Evolutionary conservation across 1,284 basidiomycete species (phyloP).

Genomic region (Sphaerobolus stellatus): DNA sequence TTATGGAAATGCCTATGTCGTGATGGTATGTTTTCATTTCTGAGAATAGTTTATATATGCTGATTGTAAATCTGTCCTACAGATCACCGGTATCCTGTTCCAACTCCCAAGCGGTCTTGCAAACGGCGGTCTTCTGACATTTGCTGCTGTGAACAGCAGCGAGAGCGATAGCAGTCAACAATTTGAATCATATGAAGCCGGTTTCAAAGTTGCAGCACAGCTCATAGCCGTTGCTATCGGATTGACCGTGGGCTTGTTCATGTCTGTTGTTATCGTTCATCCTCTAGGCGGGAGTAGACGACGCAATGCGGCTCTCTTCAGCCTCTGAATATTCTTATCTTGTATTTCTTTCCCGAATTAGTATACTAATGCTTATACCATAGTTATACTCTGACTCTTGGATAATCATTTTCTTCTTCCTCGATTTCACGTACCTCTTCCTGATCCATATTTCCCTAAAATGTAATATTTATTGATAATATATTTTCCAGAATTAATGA

Average conservation of each 20-base stretch:
- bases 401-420: too few species aligned
- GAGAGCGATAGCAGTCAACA: conserved; percentile 41
- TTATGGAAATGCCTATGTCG: conserved; percentile 61
- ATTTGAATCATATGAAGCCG: conserved; percentile 53
- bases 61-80: conserved; percentile 1
- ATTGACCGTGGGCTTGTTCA: conserved; percentile 70
- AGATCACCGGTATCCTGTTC: conserved; percentile 82
- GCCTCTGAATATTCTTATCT: too few species aligned
- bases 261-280: conserved; percentile 44
- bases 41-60: neutral
- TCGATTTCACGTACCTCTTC: too few species aligned
- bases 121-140: conserved; percentile 80
- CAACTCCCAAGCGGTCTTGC: conserved; percentile 87
- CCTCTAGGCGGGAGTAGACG: conserved; percentile 42
- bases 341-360: too few species aligned
- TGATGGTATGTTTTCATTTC: conserved; percentile 47
- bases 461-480: too few species aligned
- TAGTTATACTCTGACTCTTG: too few species aligned
- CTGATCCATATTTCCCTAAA: too few species aligned
- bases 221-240: conserved; percentile 63
- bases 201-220: conserved; percentile 67
- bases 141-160: conserved; percentile 57
- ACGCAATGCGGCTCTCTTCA: conserved; percentile 29
- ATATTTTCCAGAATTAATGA: too few species aligned
- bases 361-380: too few species aligned